Evolutionary conservation across 225 moss, liverwort and hornwort species (phyloP).

Genomic region (Anthoceros angustus): DNA sequence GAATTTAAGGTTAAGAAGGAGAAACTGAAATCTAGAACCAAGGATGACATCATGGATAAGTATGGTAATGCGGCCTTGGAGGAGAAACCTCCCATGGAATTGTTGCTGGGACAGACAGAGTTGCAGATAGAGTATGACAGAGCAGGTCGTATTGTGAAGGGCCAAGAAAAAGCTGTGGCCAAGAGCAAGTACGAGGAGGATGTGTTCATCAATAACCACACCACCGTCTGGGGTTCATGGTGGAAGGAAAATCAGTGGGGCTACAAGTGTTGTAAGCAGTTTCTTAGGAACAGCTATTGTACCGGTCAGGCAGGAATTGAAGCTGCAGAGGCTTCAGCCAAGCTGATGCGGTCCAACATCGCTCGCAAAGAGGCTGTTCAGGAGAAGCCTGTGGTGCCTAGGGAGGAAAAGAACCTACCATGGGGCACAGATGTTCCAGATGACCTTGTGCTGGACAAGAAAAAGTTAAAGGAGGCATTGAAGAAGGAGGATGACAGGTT

Average conservation of each 20-base stretch:
- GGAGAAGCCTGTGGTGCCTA: conserved; percentile 59
- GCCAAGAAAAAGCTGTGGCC: conserved; percentile 92
- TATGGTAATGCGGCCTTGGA: conserved; percentile 87
- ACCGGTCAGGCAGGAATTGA: conserved; percentile 97
- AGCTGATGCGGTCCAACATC: conserved; percentile 81
- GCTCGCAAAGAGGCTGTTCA: conserved; percentile 64
- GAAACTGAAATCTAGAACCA: conserved; percentile 79
- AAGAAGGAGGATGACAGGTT: conserved; percentile 99
- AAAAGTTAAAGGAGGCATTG: conserved; percentile 79
- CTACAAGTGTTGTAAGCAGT: conserved; percentile 89
- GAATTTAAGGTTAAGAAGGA: conserved; percentile 97
- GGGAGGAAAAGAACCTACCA: conserved; percentile 59
- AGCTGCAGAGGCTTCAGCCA: conserved; percentile 84
- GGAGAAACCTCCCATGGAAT: conserved; percentile 74
- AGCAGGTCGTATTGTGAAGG: conserved; percentile 88
- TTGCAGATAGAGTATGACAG: conserved; percentile 94
- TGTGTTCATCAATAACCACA: conserved; percentile 83
- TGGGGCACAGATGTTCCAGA: conserved; percentile 88
- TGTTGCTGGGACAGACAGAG: conserved; percentile 91
- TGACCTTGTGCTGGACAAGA: conserved; percentile 62
- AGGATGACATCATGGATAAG: conserved; percentile 74
- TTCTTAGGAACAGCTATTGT: conserved; percentile 89
- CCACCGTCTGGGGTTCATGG: conserved; percentile 96
- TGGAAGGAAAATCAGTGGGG: conserved; percentile 99
- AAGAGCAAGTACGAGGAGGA: conserved; percentile 99